These are phyloP conservation scores for Phytophthora agathidicida DNA, from an alignment of 352 stramenopile species.

Conservation along the genomic window DNA sequence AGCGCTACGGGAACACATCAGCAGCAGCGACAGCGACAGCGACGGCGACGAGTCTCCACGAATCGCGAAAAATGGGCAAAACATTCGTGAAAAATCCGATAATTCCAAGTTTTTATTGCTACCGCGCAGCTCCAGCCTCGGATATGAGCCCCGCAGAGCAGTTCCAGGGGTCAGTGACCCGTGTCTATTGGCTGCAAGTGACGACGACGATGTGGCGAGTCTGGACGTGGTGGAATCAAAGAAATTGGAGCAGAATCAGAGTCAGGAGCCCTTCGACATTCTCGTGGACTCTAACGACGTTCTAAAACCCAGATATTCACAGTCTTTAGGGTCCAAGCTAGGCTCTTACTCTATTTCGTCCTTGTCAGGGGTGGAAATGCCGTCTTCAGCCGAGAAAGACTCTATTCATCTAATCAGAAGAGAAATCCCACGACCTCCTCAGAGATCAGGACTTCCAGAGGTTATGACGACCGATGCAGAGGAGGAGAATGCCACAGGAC, in stretches of 20 bases:
- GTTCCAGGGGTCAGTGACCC: conserved; percentile 23
- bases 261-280: conserved; percentile 4
- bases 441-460: conserved; percentile 5
- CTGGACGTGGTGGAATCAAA: conserved; percentile 29
- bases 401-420: conserved; percentile 11
- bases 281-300: conserved; percentile 1
- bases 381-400: conserved; percentile 16
- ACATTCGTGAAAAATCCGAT: background rate
- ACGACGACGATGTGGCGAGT: conserved; percentile 26
- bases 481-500: background rate
- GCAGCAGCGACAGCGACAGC: conserved; percentile 19
- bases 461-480: background rate
- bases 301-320: background rate
- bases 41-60: background rate
- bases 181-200: conserved; percentile 24
- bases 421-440: conserved; percentile 17
- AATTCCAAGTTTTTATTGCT: conserved; percentile 20
- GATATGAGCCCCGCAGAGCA: conserved; percentile 12
- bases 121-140: conserved; percentile 23
- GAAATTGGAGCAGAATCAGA: conserved; percentile 6
- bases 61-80: background rate
- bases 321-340: conserved; percentile 4
- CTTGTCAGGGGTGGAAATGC: conserved; percentile 13
- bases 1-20: conserved; percentile 11
- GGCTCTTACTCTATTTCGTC: conserved; percentile 10